Evolutionary conservation across 352 stramenopile genomes (phyloP).

Genomic region (Phytophthora macrochlamydospora): DNA sequence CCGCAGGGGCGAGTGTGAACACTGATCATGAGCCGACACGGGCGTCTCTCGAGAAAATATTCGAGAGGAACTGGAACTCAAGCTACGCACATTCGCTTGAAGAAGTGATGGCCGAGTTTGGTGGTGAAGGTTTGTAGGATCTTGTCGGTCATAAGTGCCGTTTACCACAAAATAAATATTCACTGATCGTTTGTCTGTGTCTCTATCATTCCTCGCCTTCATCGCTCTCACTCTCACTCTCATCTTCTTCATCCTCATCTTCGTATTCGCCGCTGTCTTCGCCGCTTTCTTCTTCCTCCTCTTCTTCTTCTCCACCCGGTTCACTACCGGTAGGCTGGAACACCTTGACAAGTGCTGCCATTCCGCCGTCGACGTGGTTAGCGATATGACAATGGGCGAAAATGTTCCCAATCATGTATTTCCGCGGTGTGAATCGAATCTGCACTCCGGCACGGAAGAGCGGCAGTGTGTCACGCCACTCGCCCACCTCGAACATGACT

Average conservation of each 20-base stretch:
- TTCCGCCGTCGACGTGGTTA: conserved; percentile 70
- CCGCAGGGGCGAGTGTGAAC: conserved; percentile 77
- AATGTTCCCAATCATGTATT: conserved; percentile 70
- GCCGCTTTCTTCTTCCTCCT: conserved; percentile 5
- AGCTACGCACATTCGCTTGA: conserved; percentile 51
- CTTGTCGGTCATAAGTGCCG: neutral
- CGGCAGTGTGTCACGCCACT: conserved; percentile 82
- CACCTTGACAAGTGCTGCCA: conserved; percentile 76
- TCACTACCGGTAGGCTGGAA: conserved; percentile 13
- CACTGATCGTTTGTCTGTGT: conserved; percentile 12
- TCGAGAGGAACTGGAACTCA: conserved; percentile 84
- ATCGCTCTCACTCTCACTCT: conserved; percentile 6
- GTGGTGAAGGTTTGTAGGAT: neutral
- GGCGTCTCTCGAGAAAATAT: conserved; percentile 57
- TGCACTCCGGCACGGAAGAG: conserved; percentile 65
- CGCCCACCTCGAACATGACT: conserved; percentile 60
- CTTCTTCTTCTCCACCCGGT: conserved; percentile 10
- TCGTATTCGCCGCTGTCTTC: neutral
- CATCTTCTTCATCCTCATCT: conserved; percentile 8
- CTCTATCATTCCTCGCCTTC: conserved; percentile 11
- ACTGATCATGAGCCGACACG: conserved; percentile 69
- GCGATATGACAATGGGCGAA: conserved; percentile 82
- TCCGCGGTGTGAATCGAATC: conserved; percentile 69
- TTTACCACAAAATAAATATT: conserved; percentile 24
- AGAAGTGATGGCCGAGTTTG: conserved; percentile 7